Conservation (phyloP, 148 eudicot species). For the Camellia japonica region DNA sequence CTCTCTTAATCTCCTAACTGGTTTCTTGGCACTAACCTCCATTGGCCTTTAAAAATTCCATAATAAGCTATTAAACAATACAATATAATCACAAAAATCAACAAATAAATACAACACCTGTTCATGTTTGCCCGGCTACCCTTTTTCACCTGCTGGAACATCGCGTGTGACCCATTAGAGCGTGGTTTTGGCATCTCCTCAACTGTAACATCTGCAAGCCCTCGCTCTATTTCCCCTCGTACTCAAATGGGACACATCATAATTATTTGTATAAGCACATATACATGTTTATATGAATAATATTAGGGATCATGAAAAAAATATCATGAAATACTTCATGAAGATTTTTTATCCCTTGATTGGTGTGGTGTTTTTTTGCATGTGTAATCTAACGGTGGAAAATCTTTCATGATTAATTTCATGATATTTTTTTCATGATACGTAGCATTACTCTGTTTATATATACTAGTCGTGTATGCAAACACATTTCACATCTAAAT, state of each 20-base stretch:
- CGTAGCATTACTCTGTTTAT: no score
- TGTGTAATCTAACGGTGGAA: no score
- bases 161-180: constrained; percentile 68
- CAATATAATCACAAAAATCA: background rate
- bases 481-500: no score
- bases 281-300: background rate
- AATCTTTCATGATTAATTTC: no score
- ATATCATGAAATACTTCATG: no score
- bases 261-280: background rate
- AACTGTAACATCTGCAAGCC: constrained; percentile 76
- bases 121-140: constrained; percentile 73
- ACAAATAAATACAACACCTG: constrained; percentile 35
- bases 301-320: no score
- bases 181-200: constrained; percentile 72
- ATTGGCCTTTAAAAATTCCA: constrained; percentile 57
- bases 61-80: background rate
- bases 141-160: constrained; percentile 48
- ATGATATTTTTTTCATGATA: no score
- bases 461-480: no score
- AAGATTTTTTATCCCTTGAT: no score
- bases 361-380: no score
- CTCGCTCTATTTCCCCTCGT: constrained; percentile 65
- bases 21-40: constrained; percentile 86
- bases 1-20: constrained; percentile 78
- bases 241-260: constrained; percentile 8